A percentile compares a stretch with the other conserved stretches of the same genome.
These are phyloP conservation scores for Filosporella fistucella DNA, from an alignment of 495 filamentous ascomycete genomes.

Conservation along the genomic window DNA sequence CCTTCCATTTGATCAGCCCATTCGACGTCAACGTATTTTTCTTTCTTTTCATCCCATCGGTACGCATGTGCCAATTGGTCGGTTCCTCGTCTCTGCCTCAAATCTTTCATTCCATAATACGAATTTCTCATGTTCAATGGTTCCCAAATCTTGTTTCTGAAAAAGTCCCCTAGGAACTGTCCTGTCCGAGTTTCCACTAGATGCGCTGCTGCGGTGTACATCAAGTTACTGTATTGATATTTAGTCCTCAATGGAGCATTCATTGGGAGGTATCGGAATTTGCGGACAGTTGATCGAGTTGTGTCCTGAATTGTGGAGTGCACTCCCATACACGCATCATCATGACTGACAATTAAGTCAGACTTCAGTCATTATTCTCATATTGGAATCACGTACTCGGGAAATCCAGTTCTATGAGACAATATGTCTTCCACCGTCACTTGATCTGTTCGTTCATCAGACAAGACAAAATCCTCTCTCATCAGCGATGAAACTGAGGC, in stretches of 20 bases:
- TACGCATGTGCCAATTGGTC: not conserved
- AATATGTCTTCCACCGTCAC: constrained; percentile 47
- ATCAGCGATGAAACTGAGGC: constrained; percentile 28
- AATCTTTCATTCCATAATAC: not conserved
- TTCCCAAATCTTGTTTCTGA: constrained; percentile 2
- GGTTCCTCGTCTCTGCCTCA: not conserved
- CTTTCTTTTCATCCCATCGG: not conserved
- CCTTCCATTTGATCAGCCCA: constrained; percentile 27
- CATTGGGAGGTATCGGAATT: not conserved
- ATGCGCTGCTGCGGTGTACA: not conserved
- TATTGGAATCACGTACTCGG: constrained; percentile 32
- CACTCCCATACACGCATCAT: constrained; percentile 6
- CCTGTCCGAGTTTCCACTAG: not conserved
- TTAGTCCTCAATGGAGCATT: not conserved
- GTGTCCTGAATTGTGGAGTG: constrained; percentile 22
- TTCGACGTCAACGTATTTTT: constrained; percentile 10
- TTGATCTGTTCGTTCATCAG: constrained; percentile 34
- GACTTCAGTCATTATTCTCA: not conserved
- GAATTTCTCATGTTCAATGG: constrained; percentile 1
- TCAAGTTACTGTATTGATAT: not conserved
- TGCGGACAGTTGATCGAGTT: constrained; percentile 21
- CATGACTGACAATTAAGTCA: constrained; percentile 4
- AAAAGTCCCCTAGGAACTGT: not conserved
- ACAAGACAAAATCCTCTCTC: constrained; percentile 49
- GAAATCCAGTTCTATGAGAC: constrained; percentile 43